These are phyloP conservation scores for Silybum marianum DNA, from an alignment of 129 eudicot genomes.

Conservation along the genomic window DNA sequence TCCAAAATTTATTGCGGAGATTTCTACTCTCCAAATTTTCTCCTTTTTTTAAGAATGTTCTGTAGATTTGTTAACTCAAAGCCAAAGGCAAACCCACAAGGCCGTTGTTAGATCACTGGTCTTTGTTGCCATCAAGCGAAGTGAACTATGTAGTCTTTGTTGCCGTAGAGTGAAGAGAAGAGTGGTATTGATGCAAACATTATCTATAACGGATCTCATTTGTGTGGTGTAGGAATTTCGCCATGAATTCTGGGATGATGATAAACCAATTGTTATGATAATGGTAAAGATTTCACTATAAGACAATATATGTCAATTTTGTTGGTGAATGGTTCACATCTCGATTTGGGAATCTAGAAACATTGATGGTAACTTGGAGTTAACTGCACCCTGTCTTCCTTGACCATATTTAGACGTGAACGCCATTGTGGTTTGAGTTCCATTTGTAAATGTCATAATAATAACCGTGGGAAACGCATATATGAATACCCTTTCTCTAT, in stretches of 20 bases:
- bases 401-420: not conserved
- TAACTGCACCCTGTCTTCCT: not conserved
- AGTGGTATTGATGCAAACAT: not conserved
- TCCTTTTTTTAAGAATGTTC: no score
- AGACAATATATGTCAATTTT: not conserved
- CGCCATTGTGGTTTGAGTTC: not conserved
- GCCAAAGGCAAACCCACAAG: not conserved
- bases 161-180: not conserved
- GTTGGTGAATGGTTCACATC: not conserved
- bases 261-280: no score
- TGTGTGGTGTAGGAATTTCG: no score
- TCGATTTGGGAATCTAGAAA: not conserved
- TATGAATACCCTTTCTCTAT: not conserved
- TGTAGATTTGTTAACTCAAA: not conserved
- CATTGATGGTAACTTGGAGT: not conserved
- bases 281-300: not conserved
- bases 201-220: no score
- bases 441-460: not conserved
- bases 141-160: no score
- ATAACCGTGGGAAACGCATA: no score
- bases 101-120: not conserved
- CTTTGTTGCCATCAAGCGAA: not conserved
- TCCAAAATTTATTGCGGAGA: no score
- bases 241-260: not conserved
- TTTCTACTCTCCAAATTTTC: no score